A percentile compares a stretch with the other conserved stretches of the same genome.
phyloP scores from a whole-genome alignment of 228 moss, liverwort and hornwort species.

The Sphagnum fallax region DNA sequence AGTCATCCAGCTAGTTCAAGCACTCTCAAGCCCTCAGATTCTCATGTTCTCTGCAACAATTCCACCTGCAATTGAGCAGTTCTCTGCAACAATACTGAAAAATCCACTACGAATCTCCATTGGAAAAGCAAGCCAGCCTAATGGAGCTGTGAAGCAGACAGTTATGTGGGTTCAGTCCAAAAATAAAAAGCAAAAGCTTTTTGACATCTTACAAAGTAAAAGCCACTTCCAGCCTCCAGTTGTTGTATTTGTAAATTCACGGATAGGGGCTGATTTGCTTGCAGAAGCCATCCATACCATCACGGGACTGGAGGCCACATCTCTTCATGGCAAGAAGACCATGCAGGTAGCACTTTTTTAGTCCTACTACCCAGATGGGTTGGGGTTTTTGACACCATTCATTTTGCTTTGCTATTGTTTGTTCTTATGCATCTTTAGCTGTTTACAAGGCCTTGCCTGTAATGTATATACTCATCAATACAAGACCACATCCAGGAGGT shows the following conservation, averaged over 20 bases:
- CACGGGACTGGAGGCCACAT: conserved; percentile 61
- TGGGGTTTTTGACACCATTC: not conserved
- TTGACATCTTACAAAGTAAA: conserved; percentile 68
- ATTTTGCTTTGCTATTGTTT: too few species aligned
- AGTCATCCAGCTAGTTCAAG: conserved; percentile 73
- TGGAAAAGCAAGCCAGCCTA: conserved; percentile 60
- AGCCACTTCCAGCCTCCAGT: conserved; percentile 83
- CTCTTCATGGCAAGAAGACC: conserved; percentile 88
- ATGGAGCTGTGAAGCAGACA: conserved; percentile 77
- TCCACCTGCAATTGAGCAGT: conserved; percentile 58
- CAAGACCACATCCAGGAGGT: too few species aligned
- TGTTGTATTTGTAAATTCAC: conserved; percentile 84
- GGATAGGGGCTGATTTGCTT: conserved; percentile 77
- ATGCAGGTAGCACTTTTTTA: conserved; percentile 37
- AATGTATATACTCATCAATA: too few species aligned
- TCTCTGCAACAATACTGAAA: conserved; percentile 56
- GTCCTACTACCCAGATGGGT: not conserved
- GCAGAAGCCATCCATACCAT: conserved; percentile 59
- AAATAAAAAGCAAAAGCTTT: conserved; percentile 80
- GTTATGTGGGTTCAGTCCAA: conserved; percentile 91
- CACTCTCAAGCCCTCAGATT: conserved; percentile 70
- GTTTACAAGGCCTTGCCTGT: too few species aligned
- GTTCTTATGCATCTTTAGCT: too few species aligned
- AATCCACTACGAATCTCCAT: conserved; percentile 61
- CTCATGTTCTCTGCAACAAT: conserved; percentile 93